Evolutionary conservation across 305 asterid species (phyloP).

Genomic region (Fraxinus ornus): DNA sequence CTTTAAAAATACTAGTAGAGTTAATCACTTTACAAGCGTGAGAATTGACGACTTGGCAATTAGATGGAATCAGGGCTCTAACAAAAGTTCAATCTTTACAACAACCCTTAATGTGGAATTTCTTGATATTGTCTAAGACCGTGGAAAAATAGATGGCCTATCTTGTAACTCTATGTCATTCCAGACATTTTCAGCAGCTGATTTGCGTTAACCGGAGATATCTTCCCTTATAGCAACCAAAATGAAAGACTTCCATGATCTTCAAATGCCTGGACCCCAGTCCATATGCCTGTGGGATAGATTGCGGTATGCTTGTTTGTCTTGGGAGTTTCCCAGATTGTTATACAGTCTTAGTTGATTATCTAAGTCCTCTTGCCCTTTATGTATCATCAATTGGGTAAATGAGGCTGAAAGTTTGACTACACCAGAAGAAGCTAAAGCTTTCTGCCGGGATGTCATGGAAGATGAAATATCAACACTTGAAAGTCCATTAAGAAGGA

Average conservation of each 20-base stretch:
- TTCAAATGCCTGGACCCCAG: slow-evolving; percentile 79
- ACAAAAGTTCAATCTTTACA: neutral
- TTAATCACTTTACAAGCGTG: neutral
- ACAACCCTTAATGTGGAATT: neutral
- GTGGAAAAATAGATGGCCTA: neutral
- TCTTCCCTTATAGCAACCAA: slow-evolving; percentile 81
- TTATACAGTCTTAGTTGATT: slow-evolving; percentile 13
- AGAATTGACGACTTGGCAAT: neutral
- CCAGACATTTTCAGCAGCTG: slow-evolving; percentile 82
- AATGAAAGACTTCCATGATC: slow-evolving; percentile 72
- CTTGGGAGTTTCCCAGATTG: too few species aligned
- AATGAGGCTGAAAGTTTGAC: too few species aligned
- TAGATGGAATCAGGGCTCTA: neutral
- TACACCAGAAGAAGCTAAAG: too few species aligned
- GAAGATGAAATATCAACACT: too few species aligned
- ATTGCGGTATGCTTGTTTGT: slow-evolving; percentile 52
- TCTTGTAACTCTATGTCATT: slow-evolving; percentile 19
- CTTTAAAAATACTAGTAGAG: neutral
- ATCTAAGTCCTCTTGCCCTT: slow-evolving; percentile 14
- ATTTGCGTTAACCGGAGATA: slow-evolving; percentile 75
- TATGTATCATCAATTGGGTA: slow-evolving; percentile 68
- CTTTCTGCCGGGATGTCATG: too few species aligned
- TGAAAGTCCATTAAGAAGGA: too few species aligned
- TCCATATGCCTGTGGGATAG: slow-evolving; percentile 68
- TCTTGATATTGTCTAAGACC: neutral